Evolutionary conservation across 257 asterid genomes (phyloP).

Genomic region (Ehretia macrophylla): DNA sequence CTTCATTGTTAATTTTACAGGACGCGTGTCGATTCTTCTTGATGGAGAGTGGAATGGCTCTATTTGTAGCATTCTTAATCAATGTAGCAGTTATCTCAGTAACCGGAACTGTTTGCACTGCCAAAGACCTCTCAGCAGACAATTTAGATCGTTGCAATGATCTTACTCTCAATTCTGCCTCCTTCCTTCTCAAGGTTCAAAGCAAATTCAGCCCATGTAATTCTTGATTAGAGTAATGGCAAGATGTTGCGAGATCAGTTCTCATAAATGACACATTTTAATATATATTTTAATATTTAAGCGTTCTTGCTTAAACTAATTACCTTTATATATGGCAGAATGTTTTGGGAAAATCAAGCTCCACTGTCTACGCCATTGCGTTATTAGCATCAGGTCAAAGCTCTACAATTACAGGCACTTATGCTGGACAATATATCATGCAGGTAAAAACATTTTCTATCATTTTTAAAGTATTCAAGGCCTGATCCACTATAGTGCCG

Average conservation of each 20-base stretch:
- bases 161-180: conserved; percentile 75
- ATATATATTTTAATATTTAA: neutral
- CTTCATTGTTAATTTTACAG: conserved; percentile 27
- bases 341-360: conserved; percentile 81
- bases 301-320: neutral
- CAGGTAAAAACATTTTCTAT: conserved; percentile 45
- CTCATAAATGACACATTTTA: too few species aligned
- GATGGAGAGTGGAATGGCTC: conserved; percentile 84
- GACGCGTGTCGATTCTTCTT: conserved; percentile 79
- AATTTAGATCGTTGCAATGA: conserved; percentile 47
- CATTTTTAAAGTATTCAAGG: neutral
- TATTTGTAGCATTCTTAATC: conserved; percentile 64
- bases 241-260: too few species aligned
- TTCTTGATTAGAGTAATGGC: too few species aligned
- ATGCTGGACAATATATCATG: conserved; percentile 92
- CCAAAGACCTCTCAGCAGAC: conserved; percentile 25
- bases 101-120: conserved; percentile 69
- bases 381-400: conserved; percentile 93
- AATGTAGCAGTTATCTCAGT: conserved; percentile 76
- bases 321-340: conserved; percentile 33
- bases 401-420: conserved; percentile 93
- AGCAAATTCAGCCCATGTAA: neutral
- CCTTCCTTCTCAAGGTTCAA: conserved; percentile 80
- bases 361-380: conserved; percentile 76
- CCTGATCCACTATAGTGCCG: too few species aligned